Evolutionary conservation across 495 filamentous ascomycete genomes (phyloP), one percentile per base, ranked within the genome.

Genomic region (Diplogelasinospora grovesii): DNA sequence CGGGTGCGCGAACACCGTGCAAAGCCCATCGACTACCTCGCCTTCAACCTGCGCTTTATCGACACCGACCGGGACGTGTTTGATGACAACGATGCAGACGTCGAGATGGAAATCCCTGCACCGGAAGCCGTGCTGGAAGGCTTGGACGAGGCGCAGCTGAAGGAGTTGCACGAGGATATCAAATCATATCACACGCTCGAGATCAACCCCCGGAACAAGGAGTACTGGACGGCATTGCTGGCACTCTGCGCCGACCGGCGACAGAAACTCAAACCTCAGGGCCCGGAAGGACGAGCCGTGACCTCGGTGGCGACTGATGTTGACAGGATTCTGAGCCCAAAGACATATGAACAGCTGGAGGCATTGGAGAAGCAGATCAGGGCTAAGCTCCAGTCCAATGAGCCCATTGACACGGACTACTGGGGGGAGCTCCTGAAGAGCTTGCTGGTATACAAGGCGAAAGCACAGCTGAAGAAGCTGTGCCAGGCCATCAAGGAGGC

Each of bases 381-480:
- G 48, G 66, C 66, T 7, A 98, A 97, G 61, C 60, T 98, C 26
- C 71, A 81, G 28, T 92, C 86, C 9, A 81, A 94, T 48, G 89
- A 96, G 57, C 83, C 85, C 8, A 88, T 97, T 53, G 93, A 98
- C 66, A 86, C 83, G 3, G 92, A 98, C 59, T 98, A 97, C 60
- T 98, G 92, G 92, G 88, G 94, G 49, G 85, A 93, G 52, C 73
- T 98, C 2, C 70, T 97, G 33, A 78, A 81, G 47, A 94, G 83
- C 54, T 65, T 98, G 27, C 69, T 81, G 10, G 79, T 94, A 3
- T 95, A 84, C 79, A 97, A 96, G 63, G 86, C 90, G 4, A 87
- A 85, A 54, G 87, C 90, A 2, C 86, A 84, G 52, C 64, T 98
- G 23, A 82, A 83, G 61, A 80, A 79, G 30, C 78, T 96, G 7